Conservation (phyloP, 2,329 filamentous ascomycete genomes). For the Lasiodiplodia sp. region DNA sequence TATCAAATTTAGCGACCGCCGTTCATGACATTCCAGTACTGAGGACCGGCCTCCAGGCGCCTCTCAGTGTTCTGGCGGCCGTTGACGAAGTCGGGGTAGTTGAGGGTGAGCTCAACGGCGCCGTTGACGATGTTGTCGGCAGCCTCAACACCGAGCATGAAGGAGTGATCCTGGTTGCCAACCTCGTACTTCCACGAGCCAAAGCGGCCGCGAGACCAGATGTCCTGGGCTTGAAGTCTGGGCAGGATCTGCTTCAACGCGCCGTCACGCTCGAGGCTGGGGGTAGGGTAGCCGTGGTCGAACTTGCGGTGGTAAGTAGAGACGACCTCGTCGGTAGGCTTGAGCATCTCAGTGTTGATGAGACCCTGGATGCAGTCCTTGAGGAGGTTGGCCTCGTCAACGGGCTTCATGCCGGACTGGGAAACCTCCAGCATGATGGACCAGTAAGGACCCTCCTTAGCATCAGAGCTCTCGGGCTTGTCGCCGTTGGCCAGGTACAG, state of each 20-base stretch:
- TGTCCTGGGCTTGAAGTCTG: conserved; percentile 88
- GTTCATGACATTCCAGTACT: conserved; percentile 54
- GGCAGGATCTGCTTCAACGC: conserved; percentile 92
- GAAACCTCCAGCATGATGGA: conserved; percentile 99
- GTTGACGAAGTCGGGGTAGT: conserved; percentile 98
- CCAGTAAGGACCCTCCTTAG: conserved; percentile 95
- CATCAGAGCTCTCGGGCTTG: conserved; percentile 74
- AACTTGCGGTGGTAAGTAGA: conserved; percentile 98
- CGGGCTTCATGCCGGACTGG: conserved; percentile 93
- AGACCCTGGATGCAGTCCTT: conserved; percentile 94
- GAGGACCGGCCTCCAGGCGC: conserved; percentile 67
- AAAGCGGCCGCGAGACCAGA: conserved; percentile 95
- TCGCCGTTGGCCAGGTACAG: conserved; percentile 85
- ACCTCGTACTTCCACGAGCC: conserved; percentile 98
- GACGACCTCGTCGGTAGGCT: conserved; percentile 89
- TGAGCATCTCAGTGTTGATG: conserved; percentile 97
- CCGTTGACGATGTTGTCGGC: conserved; percentile 90
- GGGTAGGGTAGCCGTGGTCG: conserved; percentile 97
- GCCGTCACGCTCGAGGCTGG: conserved; percentile 91
- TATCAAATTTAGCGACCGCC: conserved; percentile 26
- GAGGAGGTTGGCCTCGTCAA: conserved; percentile 83
- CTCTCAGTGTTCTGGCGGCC: conserved; percentile 71
- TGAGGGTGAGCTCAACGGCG: conserved; percentile 88
- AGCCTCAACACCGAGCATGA: conserved; percentile 96
- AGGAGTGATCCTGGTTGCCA: conserved; percentile 64